Percentiles rank a stretch among this genome's conserved stretches.
Evolutionary conservation across 176 grass and related monocot genomes (phyloP).

Genomic region (Musa troglodytarum): DNA sequence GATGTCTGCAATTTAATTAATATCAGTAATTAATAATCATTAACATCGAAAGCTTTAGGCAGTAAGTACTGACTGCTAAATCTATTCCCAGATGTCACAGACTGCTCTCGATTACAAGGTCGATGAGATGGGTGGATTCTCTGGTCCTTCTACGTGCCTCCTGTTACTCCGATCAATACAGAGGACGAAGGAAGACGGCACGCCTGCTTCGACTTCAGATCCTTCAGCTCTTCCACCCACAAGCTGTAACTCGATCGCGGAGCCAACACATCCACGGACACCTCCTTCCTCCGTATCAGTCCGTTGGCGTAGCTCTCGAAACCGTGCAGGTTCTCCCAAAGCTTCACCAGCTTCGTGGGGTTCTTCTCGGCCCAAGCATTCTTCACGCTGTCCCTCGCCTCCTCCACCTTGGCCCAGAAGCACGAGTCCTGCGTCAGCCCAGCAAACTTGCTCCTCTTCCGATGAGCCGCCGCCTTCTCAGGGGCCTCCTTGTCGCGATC

Average conservation of each 20-base stretch:
- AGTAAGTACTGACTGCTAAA: too few species aligned
- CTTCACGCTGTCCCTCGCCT: slow-evolving; percentile 45
- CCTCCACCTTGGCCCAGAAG: slow-evolving; percentile 92
- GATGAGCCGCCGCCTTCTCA: neutral
- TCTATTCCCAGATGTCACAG: too few species aligned
- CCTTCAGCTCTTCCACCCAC: slow-evolving; percentile 67
- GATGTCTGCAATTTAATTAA: too few species aligned
- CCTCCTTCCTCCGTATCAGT: slow-evolving; percentile 65
- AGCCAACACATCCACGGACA: slow-evolving; percentile 70
- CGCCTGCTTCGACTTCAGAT: slow-evolving; percentile 40
- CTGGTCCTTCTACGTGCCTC: neutral
- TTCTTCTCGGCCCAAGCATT: slow-evolving; percentile 27
- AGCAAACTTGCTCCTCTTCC: slow-evolving; percentile 68
- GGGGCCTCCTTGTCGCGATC: slow-evolving; percentile 7
- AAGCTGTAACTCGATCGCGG: slow-evolving; percentile 74
- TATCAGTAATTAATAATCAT: too few species aligned
- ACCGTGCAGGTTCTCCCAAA: slow-evolving; percentile 32
- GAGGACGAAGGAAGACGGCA: neutral
- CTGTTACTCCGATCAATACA: neutral
- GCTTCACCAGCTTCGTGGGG: slow-evolving; percentile 2
- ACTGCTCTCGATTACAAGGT: too few species aligned
- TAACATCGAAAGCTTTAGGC: too few species aligned
- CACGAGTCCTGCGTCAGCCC: slow-evolving; percentile 89
- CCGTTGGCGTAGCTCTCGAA: slow-evolving; percentile 60
- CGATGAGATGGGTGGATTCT: too few species aligned